These are phyloP conservation scores for Talaromyces sp. DNA, from an alignment of 2,329 filamentous ascomycete genomes.

Conservation along the genomic window DNA sequence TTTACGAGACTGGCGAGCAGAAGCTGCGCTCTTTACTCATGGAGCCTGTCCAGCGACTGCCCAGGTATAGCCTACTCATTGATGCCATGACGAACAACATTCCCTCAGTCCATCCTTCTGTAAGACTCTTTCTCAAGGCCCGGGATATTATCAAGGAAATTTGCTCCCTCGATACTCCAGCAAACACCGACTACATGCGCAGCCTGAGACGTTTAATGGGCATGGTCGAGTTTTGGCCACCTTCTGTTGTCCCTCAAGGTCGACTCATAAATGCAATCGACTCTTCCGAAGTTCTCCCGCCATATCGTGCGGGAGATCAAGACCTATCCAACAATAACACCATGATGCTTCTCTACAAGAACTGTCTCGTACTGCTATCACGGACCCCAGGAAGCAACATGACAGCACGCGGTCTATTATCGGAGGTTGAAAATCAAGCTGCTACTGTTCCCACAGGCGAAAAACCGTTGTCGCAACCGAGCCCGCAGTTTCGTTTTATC, in stretches of 20 bases:
- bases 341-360: conserved; percentile 79
- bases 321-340: conserved; percentile 50
- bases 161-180: conserved; percentile 79
- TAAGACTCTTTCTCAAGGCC: conserved; percentile 78
- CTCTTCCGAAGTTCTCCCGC: conserved; percentile 69
- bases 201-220: conserved; percentile 69
- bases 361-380: conserved; percentile 71
- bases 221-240: conserved; percentile 73
- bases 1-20: conserved; percentile 84
- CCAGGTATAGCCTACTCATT: conserved; percentile 91
- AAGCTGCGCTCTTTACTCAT: conserved; percentile 86
- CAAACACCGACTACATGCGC: conserved; percentile 63
- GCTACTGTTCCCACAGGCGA: conserved; percentile 40
- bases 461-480: conserved; percentile 17
- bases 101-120: conserved; percentile 77
- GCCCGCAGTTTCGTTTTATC: conserved; percentile 65
- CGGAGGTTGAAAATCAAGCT: conserved; percentile 79
- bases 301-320: conserved; percentile 53
- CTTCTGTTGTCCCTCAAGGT: conserved; percentile 65
- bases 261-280: conserved; percentile 79
- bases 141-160: conserved; percentile 94
- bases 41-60: conserved; percentile 90
- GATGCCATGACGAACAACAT: conserved; percentile 88
- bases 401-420: conserved; percentile 71
- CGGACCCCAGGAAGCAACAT: conserved; percentile 61